Percentiles rank a stretch among this genome's conserved stretches.
Evolutionary conservation across 1,284 basidiomycete species (phyloP).

Genomic region (Testicularia cyperi): DNA sequence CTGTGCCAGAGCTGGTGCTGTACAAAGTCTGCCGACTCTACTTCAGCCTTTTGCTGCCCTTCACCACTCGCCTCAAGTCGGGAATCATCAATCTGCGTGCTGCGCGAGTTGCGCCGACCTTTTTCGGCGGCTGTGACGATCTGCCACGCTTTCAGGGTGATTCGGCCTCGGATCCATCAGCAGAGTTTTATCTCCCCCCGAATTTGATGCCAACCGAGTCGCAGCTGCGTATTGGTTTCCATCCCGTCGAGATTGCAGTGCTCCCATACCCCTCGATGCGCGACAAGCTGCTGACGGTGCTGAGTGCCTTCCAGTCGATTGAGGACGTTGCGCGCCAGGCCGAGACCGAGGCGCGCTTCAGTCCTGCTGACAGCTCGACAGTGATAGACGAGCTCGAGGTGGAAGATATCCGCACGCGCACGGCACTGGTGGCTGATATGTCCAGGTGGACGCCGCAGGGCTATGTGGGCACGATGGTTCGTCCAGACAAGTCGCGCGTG

Average conservation of each 20-base stretch:
- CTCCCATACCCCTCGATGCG: constrained; percentile 35
- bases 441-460: constrained; percentile 28
- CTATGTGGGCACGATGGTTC: constrained; percentile 6
- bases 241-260: constrained; percentile 37
- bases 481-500: constrained; percentile 27
- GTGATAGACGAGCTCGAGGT: constrained; percentile 4
- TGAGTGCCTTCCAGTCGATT: constrained; percentile 33
- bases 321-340: constrained; percentile 19
- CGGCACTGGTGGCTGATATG: constrained; percentile 30
- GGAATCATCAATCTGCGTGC: constrained; percentile 38
- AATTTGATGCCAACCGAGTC: constrained; percentile 41
- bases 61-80: constrained; percentile 34
- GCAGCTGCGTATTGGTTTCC: constrained; percentile 38
- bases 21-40: constrained; percentile 43
- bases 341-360: constrained; percentile 16
- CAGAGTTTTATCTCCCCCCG: constrained; percentile 25
- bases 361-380: background rate
- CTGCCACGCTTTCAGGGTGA: constrained; percentile 33
- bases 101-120: constrained; percentile 16
- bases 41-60: constrained; percentile 36
- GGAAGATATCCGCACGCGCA: constrained; percentile 24
- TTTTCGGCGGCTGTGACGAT: constrained; percentile 23
- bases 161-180: constrained; percentile 6
- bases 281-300: constrained; percentile 28
- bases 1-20: constrained; percentile 33